A percentile compares a stretch with the other conserved stretches of the same genome.
Conservation (phyloP, 2,329 filamentous ascomycete species). For the Didymella keratinophila region DNA sequence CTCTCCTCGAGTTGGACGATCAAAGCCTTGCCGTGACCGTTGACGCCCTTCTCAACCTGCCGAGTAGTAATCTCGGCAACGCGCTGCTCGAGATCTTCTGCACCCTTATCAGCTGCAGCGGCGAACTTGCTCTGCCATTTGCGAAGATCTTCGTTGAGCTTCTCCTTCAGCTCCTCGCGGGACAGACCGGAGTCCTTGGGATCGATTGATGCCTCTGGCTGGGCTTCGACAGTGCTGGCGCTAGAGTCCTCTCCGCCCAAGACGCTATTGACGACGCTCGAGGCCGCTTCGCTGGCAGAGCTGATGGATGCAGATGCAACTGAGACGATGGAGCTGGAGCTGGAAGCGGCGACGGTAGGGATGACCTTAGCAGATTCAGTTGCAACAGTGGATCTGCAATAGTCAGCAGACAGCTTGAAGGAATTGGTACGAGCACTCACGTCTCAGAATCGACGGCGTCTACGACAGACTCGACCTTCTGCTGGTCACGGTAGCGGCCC, state of each 20-base stretch:
- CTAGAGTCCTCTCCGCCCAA: conserved; percentile 38
- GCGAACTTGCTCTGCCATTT: conserved; percentile 90
- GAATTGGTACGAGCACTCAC: conserved; percentile 25
- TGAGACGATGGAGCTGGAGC: conserved; percentile 26
- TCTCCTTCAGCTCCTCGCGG: conserved; percentile 59
- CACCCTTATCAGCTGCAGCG: conserved; percentile 82
- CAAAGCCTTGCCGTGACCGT: conserved; percentile 70
- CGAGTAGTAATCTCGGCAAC: conserved; percentile 76
- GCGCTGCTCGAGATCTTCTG: conserved; percentile 70
- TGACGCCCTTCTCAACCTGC: conserved; percentile 71
- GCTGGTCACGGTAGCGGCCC: conserved; percentile 74
- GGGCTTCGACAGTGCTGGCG: conserved; percentile 28
- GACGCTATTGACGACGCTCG: conserved; percentile 43
- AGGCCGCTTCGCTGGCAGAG: conserved; percentile 36
- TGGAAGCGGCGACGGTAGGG: conserved; percentile 29
- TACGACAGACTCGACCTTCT: conserved; percentile 66
- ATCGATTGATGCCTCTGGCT: conserved; percentile 25
- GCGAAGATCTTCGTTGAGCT: conserved; percentile 78
- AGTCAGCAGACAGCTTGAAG: conserved; percentile 2
- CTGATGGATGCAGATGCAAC: conserved; percentile 30
- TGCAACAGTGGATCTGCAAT: conserved; percentile 22
- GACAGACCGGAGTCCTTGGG: conserved; percentile 39
- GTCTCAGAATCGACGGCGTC: conserved; percentile 59
- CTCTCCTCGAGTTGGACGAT: conserved; percentile 73
- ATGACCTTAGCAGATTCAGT: conserved; percentile 28